Conservation (phyloP, 345 rosid species). For the Populus tremula region DNA sequence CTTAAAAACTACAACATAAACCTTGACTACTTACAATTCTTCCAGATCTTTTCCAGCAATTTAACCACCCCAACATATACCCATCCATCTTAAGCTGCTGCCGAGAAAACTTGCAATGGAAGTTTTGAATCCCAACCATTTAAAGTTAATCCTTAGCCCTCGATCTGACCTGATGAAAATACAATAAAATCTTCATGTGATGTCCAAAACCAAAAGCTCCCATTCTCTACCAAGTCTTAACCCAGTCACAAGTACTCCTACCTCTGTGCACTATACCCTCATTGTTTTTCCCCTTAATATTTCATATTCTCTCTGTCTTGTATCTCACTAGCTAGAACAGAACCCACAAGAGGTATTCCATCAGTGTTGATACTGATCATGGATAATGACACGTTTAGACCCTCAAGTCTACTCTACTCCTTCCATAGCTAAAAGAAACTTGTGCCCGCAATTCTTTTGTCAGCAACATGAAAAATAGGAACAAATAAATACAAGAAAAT, state of each 20-base stretch:
- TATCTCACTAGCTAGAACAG: background rate
- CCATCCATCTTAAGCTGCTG: background rate
- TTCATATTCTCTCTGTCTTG: background rate
- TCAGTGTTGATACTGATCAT: background rate
- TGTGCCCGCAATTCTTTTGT: too few relatives aligned
- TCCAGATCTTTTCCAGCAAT: background rate
- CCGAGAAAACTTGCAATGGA: background rate
- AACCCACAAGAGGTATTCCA: background rate
- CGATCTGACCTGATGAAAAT: background rate
- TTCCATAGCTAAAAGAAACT: too few relatives aligned
- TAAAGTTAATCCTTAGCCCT: background rate
- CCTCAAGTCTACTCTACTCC: background rate
- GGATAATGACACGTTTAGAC: background rate
- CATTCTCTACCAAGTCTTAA: background rate
- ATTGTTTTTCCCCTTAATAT: too few relatives aligned
- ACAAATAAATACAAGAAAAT: background rate
- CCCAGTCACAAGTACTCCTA: background rate
- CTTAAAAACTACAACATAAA: background rate
- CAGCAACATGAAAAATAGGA: background rate
- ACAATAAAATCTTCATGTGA: background rate
- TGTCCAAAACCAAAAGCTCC: background rate
- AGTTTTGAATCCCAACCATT: background rate
- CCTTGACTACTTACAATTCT: background rate
- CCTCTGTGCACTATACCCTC: background rate
- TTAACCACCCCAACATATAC: background rate